A percentile compares a stretch with the other conserved stretches of the same genome.
These are phyloP conservation scores for Macrolepiota fuliginosa DNA, from an alignment of 768 basidiomycete species.

Conservation along the genomic window DNA sequence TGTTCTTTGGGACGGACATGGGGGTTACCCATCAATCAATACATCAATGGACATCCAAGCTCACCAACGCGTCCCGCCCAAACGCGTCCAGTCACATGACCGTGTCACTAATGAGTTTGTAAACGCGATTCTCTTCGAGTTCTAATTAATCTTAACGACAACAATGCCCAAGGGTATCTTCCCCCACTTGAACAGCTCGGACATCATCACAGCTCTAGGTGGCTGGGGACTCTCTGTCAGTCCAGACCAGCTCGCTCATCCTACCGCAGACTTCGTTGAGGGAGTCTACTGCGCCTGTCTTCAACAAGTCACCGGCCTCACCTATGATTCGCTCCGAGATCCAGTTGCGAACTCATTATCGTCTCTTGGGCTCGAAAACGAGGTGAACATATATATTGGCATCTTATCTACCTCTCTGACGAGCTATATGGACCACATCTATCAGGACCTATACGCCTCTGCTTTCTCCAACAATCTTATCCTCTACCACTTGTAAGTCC, in stretches of 20 bases:
- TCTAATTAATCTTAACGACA: not conserved
- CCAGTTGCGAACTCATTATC: slow-evolving; percentile 56
- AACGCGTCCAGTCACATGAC: slow-evolving; percentile 13
- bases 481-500: slow-evolving; percentile 63
- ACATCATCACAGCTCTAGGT: slow-evolving; percentile 62
- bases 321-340: slow-evolving; percentile 53
- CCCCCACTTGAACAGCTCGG: slow-evolving; percentile 60
- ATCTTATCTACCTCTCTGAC: not conserved
- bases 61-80: not conserved
- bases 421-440: not conserved
- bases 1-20: slow-evolving; percentile 31
- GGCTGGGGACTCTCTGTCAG: slow-evolving; percentile 70
- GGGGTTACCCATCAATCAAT: not conserved
- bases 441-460: slow-evolving; percentile 63
- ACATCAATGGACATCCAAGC: not conserved
- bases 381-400: slow-evolving; percentile 36
- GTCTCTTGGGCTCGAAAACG: slow-evolving; percentile 48
- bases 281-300: slow-evolving; percentile 70
- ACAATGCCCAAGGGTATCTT: slow-evolving; percentile 53
- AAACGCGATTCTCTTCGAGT: not conserved
- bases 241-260: slow-evolving; percentile 64
- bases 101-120: not conserved
- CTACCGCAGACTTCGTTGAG: slow-evolving; percentile 69
- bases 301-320: slow-evolving; percentile 66
- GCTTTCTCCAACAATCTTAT: slow-evolving; percentile 63